These are phyloP conservation scores for Malassezia furfur DNA, from an alignment of 1,284 basidiomycete species.

Conservation along the genomic window DNA sequence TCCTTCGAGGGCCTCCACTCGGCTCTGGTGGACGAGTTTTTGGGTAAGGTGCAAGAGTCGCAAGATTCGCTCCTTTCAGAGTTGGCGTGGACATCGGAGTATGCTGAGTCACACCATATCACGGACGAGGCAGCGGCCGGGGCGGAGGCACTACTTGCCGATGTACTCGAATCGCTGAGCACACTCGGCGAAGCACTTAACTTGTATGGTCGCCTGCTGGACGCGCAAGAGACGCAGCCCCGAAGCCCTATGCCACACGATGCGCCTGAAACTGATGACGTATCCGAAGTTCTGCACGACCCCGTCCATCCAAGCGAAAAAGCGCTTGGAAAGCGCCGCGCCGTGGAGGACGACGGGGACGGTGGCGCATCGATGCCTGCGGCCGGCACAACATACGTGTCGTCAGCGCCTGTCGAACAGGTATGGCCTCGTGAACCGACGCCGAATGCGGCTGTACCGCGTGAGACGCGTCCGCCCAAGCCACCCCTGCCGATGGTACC, in stretches of 20 bases:
- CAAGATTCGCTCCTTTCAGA: conserved; percentile 1
- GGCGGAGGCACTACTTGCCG: conserved; percentile 1
- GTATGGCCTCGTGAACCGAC: no score
- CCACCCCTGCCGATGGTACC: no score
- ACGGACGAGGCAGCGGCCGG: not conserved
- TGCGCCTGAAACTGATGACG: no score
- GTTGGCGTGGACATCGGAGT: conserved; percentile 3
- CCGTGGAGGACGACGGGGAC: not conserved
- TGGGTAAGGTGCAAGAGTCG: not conserved
- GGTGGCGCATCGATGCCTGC: no score
- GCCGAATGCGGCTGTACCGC: no score
- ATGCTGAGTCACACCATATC: not conserved
- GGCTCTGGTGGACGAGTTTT: not conserved
- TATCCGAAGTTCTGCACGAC: no score
- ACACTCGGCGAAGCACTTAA: conserved; percentile 2
- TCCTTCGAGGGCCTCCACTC: not conserved
- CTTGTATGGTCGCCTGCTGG: no score
- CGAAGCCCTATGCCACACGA: no score
- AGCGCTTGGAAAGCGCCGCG: conserved; percentile 18
- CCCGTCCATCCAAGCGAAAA: conserved; percentile 4
- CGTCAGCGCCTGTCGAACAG: no score
- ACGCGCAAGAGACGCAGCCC: no score
- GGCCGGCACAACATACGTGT: no score
- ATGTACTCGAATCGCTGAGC: conserved; percentile 2
- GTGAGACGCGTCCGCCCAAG: no score